Conservation (phyloP, 768 basidiomycete species). For the Asterophora lycoperdoides region DNA sequence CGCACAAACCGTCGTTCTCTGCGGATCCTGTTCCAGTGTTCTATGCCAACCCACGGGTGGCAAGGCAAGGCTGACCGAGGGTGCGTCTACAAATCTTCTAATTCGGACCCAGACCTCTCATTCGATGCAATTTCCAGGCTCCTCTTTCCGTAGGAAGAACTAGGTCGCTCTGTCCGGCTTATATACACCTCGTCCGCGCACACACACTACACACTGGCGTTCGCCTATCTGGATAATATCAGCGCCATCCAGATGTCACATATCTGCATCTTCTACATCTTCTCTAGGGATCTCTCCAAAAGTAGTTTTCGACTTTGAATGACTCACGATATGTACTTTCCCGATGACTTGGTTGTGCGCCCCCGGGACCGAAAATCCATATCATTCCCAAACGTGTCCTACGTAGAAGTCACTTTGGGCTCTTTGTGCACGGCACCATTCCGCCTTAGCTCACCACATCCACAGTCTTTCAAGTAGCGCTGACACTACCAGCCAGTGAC, state of each 20-base stretch:
- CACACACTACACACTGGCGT: no score
- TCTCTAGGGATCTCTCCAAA: no score
- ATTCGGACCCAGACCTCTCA: conserved; percentile 5
- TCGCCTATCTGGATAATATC: no score
- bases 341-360: conserved; percentile 7
- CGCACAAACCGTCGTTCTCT: conserved; percentile 95
- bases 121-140: conserved; percentile 50
- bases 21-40: conserved; percentile 87
- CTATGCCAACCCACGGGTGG: conserved; percentile 99
- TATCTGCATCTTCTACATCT: conserved; percentile 7
- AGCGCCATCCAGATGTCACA: no score
- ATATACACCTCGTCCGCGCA: conserved; percentile 11
- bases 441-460: no score
- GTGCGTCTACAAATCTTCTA: conserved; percentile 43
- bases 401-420: no score
- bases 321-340: conserved; percentile 3
- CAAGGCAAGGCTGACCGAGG: conserved; percentile 96
- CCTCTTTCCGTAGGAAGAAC: conserved; percentile 97
- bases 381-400: no score
- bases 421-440: no score
- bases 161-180: conserved; percentile 32
- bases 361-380: neutral
- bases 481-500: no score
- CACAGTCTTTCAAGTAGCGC: no score
- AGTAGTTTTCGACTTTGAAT: conserved; percentile 6